These are phyloP conservation scores for Osmanthus fragrans DNA, from an alignment of 257 asterid genomes.

Conservation along the genomic window DNA sequence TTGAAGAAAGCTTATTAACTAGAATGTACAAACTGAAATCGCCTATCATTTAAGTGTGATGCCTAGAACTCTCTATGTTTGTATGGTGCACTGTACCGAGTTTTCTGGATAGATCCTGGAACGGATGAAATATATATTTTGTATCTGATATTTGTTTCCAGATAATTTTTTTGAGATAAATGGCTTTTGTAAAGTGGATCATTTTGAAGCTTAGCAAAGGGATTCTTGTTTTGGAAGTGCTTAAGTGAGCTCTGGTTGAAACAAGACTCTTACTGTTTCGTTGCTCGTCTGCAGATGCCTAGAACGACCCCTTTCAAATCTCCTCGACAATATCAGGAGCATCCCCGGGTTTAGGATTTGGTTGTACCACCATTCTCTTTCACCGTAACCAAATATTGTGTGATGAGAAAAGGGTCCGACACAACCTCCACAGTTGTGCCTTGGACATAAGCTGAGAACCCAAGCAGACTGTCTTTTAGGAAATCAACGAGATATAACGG, in stretches of 20 bases:
- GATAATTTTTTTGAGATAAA: not conserved
- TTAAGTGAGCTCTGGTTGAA: not conserved
- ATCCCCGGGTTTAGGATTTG: too few species aligned
- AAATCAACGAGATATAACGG: too few species aligned
- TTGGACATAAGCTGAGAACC: too few species aligned
- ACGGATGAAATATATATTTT: not conserved
- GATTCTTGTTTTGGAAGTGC: not conserved
- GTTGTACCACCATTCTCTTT: too few species aligned
- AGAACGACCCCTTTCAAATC: too few species aligned
- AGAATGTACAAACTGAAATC: slow-evolving; percentile 26
- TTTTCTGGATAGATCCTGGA: not conserved
- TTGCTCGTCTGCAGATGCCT: too few species aligned
- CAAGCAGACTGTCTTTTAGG: too few species aligned
- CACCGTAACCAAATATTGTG: too few species aligned
- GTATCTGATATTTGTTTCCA: not conserved
- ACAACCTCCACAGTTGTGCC: too few species aligned
- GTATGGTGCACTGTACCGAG: not conserved
- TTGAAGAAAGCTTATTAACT: not conserved
- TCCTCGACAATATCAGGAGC: too few species aligned
- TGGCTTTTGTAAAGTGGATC: not conserved
- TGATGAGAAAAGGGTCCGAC: too few species aligned
- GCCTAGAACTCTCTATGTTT: slow-evolving; percentile 4
- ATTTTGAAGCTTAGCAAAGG: not conserved
- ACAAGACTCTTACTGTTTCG: too few species aligned
- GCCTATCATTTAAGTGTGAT: not conserved